A percentile compares a stretch with the other conserved stretches of the same genome.
Conservation (phyloP, 176 grass and related monocot species). For the Oryza punctata region DNA sequence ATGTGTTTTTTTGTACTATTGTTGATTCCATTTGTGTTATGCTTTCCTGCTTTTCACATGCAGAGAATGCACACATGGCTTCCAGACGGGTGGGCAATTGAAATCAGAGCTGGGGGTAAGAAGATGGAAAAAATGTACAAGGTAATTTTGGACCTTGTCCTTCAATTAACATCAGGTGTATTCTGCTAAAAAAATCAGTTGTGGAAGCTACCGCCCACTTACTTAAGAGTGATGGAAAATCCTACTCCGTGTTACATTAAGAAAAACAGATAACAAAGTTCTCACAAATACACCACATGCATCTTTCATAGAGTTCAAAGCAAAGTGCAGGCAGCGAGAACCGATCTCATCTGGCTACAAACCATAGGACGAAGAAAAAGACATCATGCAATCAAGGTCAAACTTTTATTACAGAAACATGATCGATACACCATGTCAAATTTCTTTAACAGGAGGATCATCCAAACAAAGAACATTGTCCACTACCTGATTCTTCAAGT, state of each 20-base stretch:
- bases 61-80: slow-evolving; percentile 42
- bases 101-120: slow-evolving; percentile 50
- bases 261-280: no score
- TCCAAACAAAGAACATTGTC: no score
- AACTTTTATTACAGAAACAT: no score
- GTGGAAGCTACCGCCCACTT: background rate
- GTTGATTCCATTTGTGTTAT: slow-evolving; percentile 27
- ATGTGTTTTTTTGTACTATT: background rate
- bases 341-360: background rate
- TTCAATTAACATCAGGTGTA: slow-evolving; percentile 16
- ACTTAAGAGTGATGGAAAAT: background rate
- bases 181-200: background rate
- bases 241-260: no score
- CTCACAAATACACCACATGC: no score
- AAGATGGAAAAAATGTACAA: slow-evolving; percentile 59
- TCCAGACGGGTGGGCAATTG: slow-evolving; percentile 49
- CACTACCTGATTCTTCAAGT: no score
- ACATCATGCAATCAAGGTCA: no score
- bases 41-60: slow-evolving; percentile 1
- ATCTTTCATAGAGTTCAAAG: no score
- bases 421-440: no score
- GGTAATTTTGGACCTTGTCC: slow-evolving; percentile 43
- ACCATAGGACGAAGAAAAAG: no score
- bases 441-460: no score
- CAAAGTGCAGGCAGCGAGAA: background rate